Conservation (phyloP, 2,329 filamentous ascomycete species). For the Fusarium annulatum region DNA sequence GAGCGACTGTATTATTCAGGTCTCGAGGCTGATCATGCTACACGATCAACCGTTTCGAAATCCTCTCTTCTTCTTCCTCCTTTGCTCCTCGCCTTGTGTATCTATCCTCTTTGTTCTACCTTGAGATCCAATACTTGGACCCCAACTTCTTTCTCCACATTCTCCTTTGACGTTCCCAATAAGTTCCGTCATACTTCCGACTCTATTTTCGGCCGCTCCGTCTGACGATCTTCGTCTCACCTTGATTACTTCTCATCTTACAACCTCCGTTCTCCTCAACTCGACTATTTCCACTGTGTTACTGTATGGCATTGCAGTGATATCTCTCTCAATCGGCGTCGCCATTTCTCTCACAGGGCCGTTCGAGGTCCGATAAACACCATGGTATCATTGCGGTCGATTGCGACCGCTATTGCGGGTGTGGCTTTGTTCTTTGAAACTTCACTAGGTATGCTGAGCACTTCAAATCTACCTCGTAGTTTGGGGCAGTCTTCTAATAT, state of each 20-base stretch:
- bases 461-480: not conserved
- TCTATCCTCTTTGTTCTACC: not conserved
- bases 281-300: not conserved
- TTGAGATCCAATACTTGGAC: conserved; percentile 4
- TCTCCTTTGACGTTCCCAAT: conserved; percentile 10
- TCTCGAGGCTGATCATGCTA: conserved; percentile 20
- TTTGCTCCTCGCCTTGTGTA: not conserved
- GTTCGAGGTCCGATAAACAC: conserved; percentile 33
- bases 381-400: conserved; percentile 50
- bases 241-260: conserved; percentile 20
- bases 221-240: conserved; percentile 30
- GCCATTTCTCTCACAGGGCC: conserved; percentile 31
- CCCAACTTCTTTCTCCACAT: conserved; percentile 19
- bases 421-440: conserved; percentile 47
- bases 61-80: not conserved
- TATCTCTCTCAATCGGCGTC: conserved; percentile 13
- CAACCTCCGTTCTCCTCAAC: conserved; percentile 1
- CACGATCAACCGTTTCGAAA: not conserved
- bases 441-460: conserved; percentile 46
- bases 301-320: conserved; percentile 39
- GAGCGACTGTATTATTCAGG: conserved; percentile 10
- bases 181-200: not conserved
- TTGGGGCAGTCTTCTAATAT: conserved; percentile 34
- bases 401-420: conserved; percentile 48
- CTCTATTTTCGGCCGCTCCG: conserved; percentile 14